phyloP scores from a whole-genome alignment of 345 rosid genomes.

The Brassica incana region DNA sequence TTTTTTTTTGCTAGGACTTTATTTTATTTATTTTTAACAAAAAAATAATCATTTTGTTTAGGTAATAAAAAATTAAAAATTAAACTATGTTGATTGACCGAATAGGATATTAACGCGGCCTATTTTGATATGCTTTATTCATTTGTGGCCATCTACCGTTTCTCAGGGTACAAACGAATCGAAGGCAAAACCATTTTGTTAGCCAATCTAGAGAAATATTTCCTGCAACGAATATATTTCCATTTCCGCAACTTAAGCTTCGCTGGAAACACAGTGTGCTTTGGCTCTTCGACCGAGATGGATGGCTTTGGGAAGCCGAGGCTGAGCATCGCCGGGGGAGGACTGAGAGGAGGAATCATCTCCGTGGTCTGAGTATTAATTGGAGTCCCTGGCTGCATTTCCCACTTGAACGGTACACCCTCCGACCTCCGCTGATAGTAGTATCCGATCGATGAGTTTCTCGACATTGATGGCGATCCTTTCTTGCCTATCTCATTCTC shows the following conservation, averaged over 20 bases:
- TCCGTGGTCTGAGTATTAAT: constrained; percentile 37
- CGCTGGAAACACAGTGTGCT: constrained; percentile 18
- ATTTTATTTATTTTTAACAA: background rate
- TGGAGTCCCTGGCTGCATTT: constrained; percentile 61
- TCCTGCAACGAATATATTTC: constrained; percentile 35
- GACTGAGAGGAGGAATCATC: constrained; percentile 47
- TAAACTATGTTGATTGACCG: background rate
- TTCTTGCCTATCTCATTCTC: constrained; percentile 15
- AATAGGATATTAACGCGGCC: background rate
- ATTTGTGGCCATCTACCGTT: constrained; percentile 14
- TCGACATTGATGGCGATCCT: constrained; percentile 11
- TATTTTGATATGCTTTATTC: background rate
- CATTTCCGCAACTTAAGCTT: constrained; percentile 29
- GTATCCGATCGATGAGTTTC: constrained; percentile 42
- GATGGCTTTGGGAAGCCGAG: constrained; percentile 54
- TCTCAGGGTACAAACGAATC: constrained; percentile 27
- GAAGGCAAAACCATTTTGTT: constrained; percentile 28
- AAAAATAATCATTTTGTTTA: background rate
- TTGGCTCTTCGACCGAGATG: constrained; percentile 31
- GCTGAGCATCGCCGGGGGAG: constrained; percentile 69
- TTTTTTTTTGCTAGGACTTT: background rate
- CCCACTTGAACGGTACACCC: constrained; percentile 67
- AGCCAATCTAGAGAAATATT: constrained; percentile 28
- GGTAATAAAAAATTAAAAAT: background rate
- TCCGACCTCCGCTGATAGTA: constrained; percentile 36